phyloP scores from a whole-genome alignment of 768 basidiomycete species.

The Rhizopogon rudus region DNA sequence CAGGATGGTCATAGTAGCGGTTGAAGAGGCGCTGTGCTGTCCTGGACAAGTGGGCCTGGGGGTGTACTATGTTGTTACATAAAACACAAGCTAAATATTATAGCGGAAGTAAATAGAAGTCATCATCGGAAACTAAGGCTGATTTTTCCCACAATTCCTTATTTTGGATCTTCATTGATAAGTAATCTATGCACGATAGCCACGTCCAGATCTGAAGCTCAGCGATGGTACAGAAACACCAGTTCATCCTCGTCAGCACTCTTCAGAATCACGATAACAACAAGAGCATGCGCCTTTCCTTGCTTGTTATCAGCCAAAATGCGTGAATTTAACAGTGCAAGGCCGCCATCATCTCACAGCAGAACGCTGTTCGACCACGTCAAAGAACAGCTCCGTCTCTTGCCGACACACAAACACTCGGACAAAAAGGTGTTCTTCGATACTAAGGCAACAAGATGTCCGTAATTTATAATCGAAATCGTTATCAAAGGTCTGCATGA shows the following conservation, averaged over 20 bases:
- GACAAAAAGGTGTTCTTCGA: background rate
- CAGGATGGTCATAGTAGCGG: constrained; percentile 25
- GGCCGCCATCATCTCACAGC: constrained; percentile 13
- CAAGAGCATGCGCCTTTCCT: background rate
- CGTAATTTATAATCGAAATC: background rate
- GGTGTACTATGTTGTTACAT: constrained; percentile 16
- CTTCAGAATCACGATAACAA: background rate
- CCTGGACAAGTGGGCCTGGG: background rate
- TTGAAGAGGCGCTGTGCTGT: constrained; percentile 13
- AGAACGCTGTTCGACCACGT: background rate
- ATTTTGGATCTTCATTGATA: background rate
- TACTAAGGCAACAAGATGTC: background rate
- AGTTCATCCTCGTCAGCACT: too few relatives aligned
- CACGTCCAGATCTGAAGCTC: background rate
- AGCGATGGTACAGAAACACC: background rate
- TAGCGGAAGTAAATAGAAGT: background rate
- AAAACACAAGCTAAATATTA: constrained; percentile 12
- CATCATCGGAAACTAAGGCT: background rate
- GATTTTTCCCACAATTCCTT: too few relatives aligned
- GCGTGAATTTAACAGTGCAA: background rate
- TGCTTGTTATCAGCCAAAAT: too few relatives aligned
- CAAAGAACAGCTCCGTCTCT: background rate
- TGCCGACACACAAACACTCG: background rate
- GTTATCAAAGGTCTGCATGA: background rate
- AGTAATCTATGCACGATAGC: background rate